Percentiles rank a stretch among this genome's conserved stretches.
Evolutionary conservation across 352 stramenopile genomes (phyloP).

Genomic region (Pythium biforme): DNA sequence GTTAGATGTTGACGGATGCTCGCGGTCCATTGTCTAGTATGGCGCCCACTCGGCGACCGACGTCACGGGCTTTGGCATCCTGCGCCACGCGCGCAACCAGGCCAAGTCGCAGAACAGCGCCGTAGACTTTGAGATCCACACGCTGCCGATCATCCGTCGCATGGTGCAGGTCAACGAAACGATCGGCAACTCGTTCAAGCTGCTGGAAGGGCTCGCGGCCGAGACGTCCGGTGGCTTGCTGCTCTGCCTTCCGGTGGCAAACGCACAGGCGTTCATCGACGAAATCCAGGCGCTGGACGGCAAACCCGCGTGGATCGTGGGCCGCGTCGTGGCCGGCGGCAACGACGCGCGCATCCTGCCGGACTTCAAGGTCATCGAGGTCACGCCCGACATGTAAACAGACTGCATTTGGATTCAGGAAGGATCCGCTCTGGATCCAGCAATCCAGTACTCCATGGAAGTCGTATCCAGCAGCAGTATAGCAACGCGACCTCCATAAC

Average conservation of each 20-base stretch:
- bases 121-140: constrained; percentile 93
- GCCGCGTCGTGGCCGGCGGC: constrained; percentile 77
- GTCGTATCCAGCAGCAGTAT: neutral
- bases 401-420: neutral
- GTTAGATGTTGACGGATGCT: neutral
- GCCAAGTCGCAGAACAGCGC: constrained; percentile 87
- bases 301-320: constrained; percentile 92
- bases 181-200: constrained; percentile 91
- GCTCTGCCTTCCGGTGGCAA: constrained; percentile 84
- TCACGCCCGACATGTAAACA: constrained; percentile 41
- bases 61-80: constrained; percentile 95
- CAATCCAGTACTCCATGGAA: too few relatives aligned
- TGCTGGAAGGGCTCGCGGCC: constrained; percentile 90
- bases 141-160: constrained; percentile 90
- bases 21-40: constrained; percentile 45
- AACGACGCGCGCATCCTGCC: constrained; percentile 63
- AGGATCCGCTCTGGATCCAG: neutral
- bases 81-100: constrained; percentile 93
- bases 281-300: constrained; percentile 88
- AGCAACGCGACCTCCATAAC: neutral
- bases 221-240: constrained; percentile 95
- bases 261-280: constrained; percentile 83
- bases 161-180: constrained; percentile 87
- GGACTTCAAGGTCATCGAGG: constrained; percentile 53
- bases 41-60: constrained; percentile 92